Evolutionary conservation across 345 rosid genomes (phyloP).

Genomic region (Brassica incana): DNA sequence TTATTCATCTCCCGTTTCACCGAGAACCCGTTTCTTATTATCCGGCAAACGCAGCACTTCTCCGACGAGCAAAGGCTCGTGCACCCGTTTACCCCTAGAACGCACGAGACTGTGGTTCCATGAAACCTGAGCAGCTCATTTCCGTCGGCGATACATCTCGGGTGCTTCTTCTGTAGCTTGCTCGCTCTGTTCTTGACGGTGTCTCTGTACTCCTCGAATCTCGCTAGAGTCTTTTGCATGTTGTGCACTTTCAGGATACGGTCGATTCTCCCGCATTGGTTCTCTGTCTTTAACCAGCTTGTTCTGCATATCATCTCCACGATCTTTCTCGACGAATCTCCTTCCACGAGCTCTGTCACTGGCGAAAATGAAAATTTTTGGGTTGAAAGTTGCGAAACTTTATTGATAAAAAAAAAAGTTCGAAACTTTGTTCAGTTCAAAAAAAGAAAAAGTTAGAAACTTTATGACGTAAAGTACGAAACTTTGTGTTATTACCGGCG

Average conservation of each 20-base stretch:
- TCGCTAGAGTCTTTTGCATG: constrained; percentile 85
- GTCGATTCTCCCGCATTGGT: constrained; percentile 71
- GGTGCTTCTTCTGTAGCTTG: constrained; percentile 89
- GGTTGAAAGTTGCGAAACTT: not conserved
- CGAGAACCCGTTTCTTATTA: constrained; percentile 77
- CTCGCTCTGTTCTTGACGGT: constrained; percentile 77
- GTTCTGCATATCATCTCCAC: constrained; percentile 94
- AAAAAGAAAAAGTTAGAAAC: not conserved
- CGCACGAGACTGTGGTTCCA: constrained; percentile 79
- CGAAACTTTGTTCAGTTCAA: not conserved
- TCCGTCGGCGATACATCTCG: constrained; percentile 94
- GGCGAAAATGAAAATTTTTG: constrained; percentile 19
- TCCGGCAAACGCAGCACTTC: constrained; percentile 73
- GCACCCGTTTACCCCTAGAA: constrained; percentile 71
- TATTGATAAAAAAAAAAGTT: not conserved
- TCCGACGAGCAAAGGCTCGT: constrained; percentile 77
- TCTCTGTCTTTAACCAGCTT: constrained; percentile 77
- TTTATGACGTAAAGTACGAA: not conserved
- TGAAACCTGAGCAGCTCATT: constrained; percentile 90
- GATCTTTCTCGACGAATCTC: constrained; percentile 90
- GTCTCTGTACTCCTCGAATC: constrained; percentile 91
- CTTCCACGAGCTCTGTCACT: constrained; percentile 95
- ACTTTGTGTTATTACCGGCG: constrained; percentile 66
- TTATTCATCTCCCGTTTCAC: constrained; percentile 73
- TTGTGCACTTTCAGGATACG: constrained; percentile 90